Evolutionary conservation across 805 yeast species (phyloP).

Genomic region (Pichia ethanolica): DNA sequence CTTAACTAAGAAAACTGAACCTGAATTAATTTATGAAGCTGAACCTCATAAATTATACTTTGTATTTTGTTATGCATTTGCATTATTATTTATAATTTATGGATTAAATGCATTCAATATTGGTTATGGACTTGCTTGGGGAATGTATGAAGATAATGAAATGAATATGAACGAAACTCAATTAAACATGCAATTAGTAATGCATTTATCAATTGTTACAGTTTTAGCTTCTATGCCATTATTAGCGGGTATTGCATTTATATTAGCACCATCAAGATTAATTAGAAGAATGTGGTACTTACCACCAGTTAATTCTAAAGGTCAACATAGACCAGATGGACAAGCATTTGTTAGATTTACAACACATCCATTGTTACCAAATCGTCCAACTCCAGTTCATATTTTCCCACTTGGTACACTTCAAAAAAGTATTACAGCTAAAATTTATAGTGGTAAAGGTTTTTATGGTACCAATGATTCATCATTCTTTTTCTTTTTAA

Average conservation of each 20-base stretch:
- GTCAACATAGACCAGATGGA: slow-evolving; percentile 39
- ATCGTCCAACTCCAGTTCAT: slow-evolving; percentile 66
- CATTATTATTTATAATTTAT: slow-evolving; percentile 62
- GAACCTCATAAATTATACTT: slow-evolving; percentile 79
- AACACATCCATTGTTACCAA: slow-evolving; percentile 71
- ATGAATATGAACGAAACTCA: slow-evolving; percentile 22
- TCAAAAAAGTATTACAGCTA: slow-evolving; percentile 49
- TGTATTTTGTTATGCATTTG: slow-evolving; percentile 58
- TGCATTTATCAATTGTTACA: slow-evolving; percentile 28
- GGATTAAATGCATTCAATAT: slow-evolving; percentile 39
- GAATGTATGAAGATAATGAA: slow-evolving; percentile 26
- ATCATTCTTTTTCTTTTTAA: slow-evolving; percentile 65
- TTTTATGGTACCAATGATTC: slow-evolving; percentile 78
- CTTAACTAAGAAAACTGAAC: slow-evolving; percentile 43
- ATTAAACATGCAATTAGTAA: slow-evolving; percentile 16
- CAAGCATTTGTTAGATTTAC: slow-evolving; percentile 45
- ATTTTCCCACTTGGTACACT: slow-evolving; percentile 55
- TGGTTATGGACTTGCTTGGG: slow-evolving; percentile 23
- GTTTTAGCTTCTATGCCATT: slow-evolving; percentile 37
- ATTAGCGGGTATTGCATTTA: slow-evolving; percentile 31
- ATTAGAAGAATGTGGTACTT: slow-evolving; percentile 71
- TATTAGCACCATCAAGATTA: slow-evolving; percentile 60
- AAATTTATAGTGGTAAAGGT: slow-evolving; percentile 83
- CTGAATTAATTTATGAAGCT: slow-evolving; percentile 74
- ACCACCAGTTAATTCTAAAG: slow-evolving; percentile 30